phyloP scores from a whole-genome alignment of 2,329 filamentous ascomycete species.

The Pseudogymnoascus sp. region DNA sequence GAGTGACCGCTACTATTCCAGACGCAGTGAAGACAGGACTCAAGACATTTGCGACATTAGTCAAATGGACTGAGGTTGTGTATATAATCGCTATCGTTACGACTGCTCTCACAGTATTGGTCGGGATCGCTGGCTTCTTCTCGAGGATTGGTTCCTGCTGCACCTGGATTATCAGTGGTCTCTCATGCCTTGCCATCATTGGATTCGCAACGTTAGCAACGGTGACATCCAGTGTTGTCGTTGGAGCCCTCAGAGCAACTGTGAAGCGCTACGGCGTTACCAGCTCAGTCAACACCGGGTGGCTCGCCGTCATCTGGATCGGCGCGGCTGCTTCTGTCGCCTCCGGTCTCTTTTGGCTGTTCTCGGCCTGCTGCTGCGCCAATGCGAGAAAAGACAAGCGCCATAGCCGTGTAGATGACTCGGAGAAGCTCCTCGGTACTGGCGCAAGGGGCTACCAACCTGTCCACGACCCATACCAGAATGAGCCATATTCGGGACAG shows the following conservation, averaged over 20 bases:
- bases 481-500: conserved; percentile 26
- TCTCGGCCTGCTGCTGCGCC: conserved; percentile 81
- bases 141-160: conserved; percentile 73
- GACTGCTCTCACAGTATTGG: conserved; percentile 61
- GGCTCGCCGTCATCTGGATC: conserved; percentile 70
- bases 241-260: conserved; percentile 56
- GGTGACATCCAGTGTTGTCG: conserved; percentile 61
- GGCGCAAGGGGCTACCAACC: conserved; percentile 34
- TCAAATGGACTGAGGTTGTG: conserved; percentile 74
- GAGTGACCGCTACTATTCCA: conserved; percentile 56
- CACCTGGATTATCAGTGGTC: conserved; percentile 65
- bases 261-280: conserved; percentile 65
- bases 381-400: conserved; percentile 1
- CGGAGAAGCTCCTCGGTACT: conserved; percentile 22
- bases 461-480: conserved; percentile 33
- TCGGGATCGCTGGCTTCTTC: conserved; percentile 78
- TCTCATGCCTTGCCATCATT: conserved; percentile 48
- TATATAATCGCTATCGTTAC: conserved; percentile 66
- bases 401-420: conserved; percentile 20
- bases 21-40: conserved; percentile 58
- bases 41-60: conserved; percentile 62
- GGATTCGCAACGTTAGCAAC: conserved; percentile 66
- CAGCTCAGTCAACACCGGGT: conserved; percentile 57
- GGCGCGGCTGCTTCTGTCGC: conserved; percentile 67
- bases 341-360: conserved; percentile 80